Base-by-base conservation (phyloP, 306 rosid species). In the Medicago arabica region DNA sequence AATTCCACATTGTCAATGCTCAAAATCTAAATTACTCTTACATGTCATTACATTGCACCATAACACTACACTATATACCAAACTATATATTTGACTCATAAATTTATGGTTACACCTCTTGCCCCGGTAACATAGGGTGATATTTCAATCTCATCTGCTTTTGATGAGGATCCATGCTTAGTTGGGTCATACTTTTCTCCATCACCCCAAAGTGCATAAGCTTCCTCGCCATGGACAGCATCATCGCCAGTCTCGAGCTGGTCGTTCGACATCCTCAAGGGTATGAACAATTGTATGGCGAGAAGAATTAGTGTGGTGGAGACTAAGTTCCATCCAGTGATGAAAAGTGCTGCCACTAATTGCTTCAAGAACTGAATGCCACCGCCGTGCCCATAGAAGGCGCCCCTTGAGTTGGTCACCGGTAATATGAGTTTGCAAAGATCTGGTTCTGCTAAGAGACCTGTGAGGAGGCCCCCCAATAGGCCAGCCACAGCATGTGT, bases 171-270 rank as follows among this genome's bases (percentile, higher is more conserved):
- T 21, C 65, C 73, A 75, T 75, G 73, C 18, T 18, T 75, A 11
- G 73, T 75, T 5, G 80, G 66, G 7, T 75, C 72, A 65, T 75
- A 75, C 17, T 75, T 75, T 65, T 65, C 79, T 9, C 72, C 80
- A 25, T 54, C 80, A 7, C 47, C 80, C 80, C 80, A 76, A 6
- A 76, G 74, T 13, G 80, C 74, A 54, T 76, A 76, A 7, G 80
- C 80, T 67, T 76, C 80, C 38, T 76, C 80, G 2, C 67, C 80
- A 1, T 76, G 67, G 44, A 76, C 67, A 5, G 74, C 74, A 13
- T 76, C 74, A 2, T 76, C 74, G 7, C 74, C 80, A 4, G 46
- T 76, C 67, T 76, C 67, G 4, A 76, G 80, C 59, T 66, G 74
- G 31, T 76, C 57, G 38, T 34, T 34, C 2, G 74, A 28, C 74